Evolutionary conservation across 2,329 filamentous ascomycete genomes (phyloP).

Genomic region (Aspergillus sp.): DNA sequence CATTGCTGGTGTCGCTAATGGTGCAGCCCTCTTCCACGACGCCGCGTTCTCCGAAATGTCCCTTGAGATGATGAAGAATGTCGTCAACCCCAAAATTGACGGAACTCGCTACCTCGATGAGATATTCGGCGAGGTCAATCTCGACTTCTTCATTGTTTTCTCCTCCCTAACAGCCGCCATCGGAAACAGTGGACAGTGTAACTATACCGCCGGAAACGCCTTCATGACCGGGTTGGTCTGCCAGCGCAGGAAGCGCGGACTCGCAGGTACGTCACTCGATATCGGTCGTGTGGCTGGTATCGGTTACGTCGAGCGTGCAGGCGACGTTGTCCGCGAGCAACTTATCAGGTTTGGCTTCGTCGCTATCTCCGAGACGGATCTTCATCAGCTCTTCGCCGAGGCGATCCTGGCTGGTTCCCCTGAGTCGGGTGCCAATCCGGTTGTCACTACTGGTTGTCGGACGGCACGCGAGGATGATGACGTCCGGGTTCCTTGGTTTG

Average conservation of each 20-base stretch:
- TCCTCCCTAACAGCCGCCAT: constrained; percentile 3
- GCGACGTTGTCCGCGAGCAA: not conserved
- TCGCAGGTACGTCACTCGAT: constrained; percentile 6
- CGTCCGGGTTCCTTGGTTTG: not conserved
- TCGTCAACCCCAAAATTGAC: constrained; percentile 3
- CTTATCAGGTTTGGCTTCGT: not conserved
- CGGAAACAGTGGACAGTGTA: constrained; percentile 9
- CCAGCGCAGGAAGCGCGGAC: constrained; percentile 2
- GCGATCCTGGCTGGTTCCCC: constrained; percentile 19
- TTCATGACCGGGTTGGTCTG: constrained; percentile 5
- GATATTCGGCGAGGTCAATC: not conserved
- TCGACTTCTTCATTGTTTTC: constrained; percentile 12
- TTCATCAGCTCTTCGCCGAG: constrained; percentile 27
- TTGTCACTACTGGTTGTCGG: constrained; percentile 4
- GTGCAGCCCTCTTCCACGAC: constrained; percentile 32
- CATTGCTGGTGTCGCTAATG: constrained; percentile 30
- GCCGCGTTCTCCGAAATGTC: not conserved
- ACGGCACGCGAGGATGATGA: not conserved
- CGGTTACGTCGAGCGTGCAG: constrained; percentile 1
- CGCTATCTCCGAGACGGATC: constrained; percentile 26
- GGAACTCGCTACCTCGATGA: constrained; percentile 4
- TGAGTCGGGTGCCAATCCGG: constrained; percentile 3
- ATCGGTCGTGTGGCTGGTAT: constrained; percentile 1
- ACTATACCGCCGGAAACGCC: constrained; percentile 9
- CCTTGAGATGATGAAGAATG: not conserved